Base-by-base conservation (phyloP, 1,284 basidiomycete genomes). In the Melampsora americana region DNA sequence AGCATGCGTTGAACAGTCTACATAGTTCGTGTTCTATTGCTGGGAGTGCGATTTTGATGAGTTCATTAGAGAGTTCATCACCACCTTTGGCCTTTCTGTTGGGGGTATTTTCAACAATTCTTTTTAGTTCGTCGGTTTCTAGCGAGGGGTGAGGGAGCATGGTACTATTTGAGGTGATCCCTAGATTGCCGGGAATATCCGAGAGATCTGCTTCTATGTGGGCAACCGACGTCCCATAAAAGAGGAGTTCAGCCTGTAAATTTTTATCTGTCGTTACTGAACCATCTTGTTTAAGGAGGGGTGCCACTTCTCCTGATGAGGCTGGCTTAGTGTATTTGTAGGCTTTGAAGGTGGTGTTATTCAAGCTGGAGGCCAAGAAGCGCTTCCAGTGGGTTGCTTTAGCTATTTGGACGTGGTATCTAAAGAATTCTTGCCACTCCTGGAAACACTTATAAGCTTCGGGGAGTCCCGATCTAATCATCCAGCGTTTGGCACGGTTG, bases 311-410 rank as follows among this genome's bases (percentile, higher is more conserved):
- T 11, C 46, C 46, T 50, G 46, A 50, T 11, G 46, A 50, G 12
- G 11, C n/a, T 11, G 69, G 59, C 30, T 70, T 70, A 14, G 69
- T 70, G 69, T 44, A 70, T 32, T 62, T 18, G 42, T 59, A 70
- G 12, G 56, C 69, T 42, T 70, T 56, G 16, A 62, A 70, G 1
- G 62, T 28, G 0, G 32, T 26, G 5, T 5, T 42, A 42, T 32
- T 11, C 5, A 23, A 30, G 16, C 30, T 66, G 14, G 11, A 26
- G 32, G 64, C 64, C 5, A 66, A n/a, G 20, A 42, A 66, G 6
- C 35, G 35, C 6, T n/a, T 5, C 64, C 64, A 42, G 28, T 66
- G 64, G 7, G 3, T 9, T 14, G 11, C n/a, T n/a, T 50, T 50
- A n/a, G n/a, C 12, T 12, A 50, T 11, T 50, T 50, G 11, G n/a